A percentile compares a stretch with the other conserved stretches of the same genome.
phyloP scores from a whole-genome alignment of 208 protist species.

The Acanthamoeba healyi region DNA sequence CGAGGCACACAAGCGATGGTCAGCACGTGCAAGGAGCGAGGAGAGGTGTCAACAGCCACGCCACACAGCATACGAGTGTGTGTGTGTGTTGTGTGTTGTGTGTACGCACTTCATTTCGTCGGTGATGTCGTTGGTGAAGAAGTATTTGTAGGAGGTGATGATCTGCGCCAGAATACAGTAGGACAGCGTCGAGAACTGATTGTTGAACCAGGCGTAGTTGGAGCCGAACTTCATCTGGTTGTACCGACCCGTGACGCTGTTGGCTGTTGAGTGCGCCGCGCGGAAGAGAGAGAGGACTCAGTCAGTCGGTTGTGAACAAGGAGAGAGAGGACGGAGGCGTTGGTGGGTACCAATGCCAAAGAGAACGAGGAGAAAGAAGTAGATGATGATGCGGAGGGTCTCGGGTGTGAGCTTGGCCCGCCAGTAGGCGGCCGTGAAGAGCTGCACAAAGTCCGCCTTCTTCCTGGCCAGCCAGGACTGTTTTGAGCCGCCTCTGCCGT shows the following conservation, averaged over 20 bases:
- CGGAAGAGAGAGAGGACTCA: too few relatives aligned
- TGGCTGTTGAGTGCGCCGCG: neutral
- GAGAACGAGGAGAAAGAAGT: slow-evolving; percentile 55
- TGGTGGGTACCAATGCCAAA: neutral
- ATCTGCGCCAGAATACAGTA: slow-evolving; percentile 46
- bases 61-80: neutral
- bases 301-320: neutral
- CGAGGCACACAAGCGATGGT: too few relatives aligned
- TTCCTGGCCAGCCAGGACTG: neutral
- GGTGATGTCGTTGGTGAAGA: slow-evolving; percentile 66
- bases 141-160: slow-evolving; percentile 67
- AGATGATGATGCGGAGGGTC: slow-evolving; percentile 59
- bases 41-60: neutral
- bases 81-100: too few relatives aligned
- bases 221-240: slow-evolving; percentile 57
- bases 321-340: neutral
- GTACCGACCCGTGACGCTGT: slow-evolving; percentile 51
- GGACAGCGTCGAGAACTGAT: slow-evolving; percentile 33
- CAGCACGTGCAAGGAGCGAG: neutral
- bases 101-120: slow-evolving; percentile 65
- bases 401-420: slow-evolving; percentile 60
- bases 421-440: slow-evolving; percentile 11
- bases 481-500: neutral
- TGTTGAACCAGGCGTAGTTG: slow-evolving; percentile 57
- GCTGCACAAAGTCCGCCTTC: neutral